phyloP scores from a whole-genome alignment of 2,329 filamentous ascomycete genomes.

The Verticillium albo-atrum region DNA sequence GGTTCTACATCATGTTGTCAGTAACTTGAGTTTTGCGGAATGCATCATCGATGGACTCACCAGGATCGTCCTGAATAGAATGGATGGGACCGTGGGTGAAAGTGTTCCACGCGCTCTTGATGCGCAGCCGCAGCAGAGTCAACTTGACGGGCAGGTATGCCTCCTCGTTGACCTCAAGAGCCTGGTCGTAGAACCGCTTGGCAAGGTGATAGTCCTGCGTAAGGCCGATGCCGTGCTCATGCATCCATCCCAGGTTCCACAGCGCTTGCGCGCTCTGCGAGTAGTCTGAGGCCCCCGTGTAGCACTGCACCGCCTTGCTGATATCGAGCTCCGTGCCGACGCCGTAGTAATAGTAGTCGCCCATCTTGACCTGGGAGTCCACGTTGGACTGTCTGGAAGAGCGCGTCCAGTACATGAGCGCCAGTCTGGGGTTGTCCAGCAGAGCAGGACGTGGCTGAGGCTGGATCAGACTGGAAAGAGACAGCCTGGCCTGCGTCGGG shows the following conservation, averaged over 20 bases:
- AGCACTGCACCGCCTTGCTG: constrained; percentile 89
- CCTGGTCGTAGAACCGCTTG: constrained; percentile 92
- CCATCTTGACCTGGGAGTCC: constrained; percentile 95
- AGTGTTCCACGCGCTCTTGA: constrained; percentile 90
- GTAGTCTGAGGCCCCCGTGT: constrained; percentile 85
- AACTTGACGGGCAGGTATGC: constrained; percentile 91
- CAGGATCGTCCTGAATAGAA: constrained; percentile 83
- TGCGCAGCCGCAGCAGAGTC: constrained; percentile 77
- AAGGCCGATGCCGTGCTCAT: constrained; percentile 91
- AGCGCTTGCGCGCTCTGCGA: constrained; percentile 91
- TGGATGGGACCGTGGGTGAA: constrained; percentile 88
- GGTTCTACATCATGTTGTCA: constrained; percentile 42
- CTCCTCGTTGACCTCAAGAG: constrained; percentile 85
- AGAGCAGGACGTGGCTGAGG: constrained; percentile 21
- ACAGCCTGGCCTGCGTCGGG: constrained; percentile 58
- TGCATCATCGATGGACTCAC: constrained; percentile 44
- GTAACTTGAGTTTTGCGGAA: not conserved
- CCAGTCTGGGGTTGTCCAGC: constrained; percentile 54
- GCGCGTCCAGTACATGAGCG: constrained; percentile 90
- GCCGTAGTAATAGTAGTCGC: constrained; percentile 89
- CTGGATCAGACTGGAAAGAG: constrained; percentile 29
- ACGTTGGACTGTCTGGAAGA: constrained; percentile 91
- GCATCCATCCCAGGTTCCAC: constrained; percentile 99
- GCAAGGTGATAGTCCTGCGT: constrained; percentile 96
- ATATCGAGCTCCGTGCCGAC: constrained; percentile 68